phyloP scores from a whole-genome alignment of 306 rosid genomes.

The Prunus padus region DNA sequence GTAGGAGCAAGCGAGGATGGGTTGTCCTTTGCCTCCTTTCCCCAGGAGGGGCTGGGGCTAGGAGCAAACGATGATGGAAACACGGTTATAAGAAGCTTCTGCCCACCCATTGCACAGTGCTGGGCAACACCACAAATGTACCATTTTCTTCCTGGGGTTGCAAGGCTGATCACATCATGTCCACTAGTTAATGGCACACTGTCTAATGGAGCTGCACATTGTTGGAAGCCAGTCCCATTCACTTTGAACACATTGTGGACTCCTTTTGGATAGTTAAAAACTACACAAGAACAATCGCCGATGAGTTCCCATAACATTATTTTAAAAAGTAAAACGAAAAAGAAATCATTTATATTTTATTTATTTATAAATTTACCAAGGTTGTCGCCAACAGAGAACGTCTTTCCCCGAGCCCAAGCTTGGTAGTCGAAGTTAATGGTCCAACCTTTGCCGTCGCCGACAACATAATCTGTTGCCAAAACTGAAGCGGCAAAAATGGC shows the following conservation, averaged over 20 bases:
- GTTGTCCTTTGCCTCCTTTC: too few species aligned
- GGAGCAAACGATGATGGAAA: constrained; percentile 6
- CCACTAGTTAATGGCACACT: constrained; percentile 25
- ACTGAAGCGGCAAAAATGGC: constrained; percentile 29
- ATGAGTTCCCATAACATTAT: neutral
- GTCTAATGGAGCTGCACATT: constrained; percentile 22
- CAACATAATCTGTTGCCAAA: constrained; percentile 32
- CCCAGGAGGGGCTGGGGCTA: neutral
- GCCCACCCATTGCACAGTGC: constrained; percentile 34
- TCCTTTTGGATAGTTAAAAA: constrained; percentile 37
- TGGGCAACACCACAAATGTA: constrained; percentile 37
- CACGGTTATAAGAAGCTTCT: constrained; percentile 47
- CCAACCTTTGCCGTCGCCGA: constrained; percentile 52
- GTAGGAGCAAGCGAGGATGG: neutral
- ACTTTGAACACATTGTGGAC: constrained; percentile 41
- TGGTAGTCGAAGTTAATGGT: constrained; percentile 34
- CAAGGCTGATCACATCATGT: constrained; percentile 32
- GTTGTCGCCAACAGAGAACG: constrained; percentile 44
- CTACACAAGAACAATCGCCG: constrained; percentile 15
- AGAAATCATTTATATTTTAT: neutral
- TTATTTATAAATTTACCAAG: constrained; percentile 29
- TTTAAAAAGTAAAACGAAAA: neutral
- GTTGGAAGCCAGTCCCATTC: constrained; percentile 36
- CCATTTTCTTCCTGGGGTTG: constrained; percentile 47
- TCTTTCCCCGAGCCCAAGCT: constrained; percentile 43